Percentiles rank a stretch among this genome's conserved stretches.
phyloP scores from a whole-genome alignment of 202 grass and related monocot genomes.

The Tripidium arundinaceum region DNA sequence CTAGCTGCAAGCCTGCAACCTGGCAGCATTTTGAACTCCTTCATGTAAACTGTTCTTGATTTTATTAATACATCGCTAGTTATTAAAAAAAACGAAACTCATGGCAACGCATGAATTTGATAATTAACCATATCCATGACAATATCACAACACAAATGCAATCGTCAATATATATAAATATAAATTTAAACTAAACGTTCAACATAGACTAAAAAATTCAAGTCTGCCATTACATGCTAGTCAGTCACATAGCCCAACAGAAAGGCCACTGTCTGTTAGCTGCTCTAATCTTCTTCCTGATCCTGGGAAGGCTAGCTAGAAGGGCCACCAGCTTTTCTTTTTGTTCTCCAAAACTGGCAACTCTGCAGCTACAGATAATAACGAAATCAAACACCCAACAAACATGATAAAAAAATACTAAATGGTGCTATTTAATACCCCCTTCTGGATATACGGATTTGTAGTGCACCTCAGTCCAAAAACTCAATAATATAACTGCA shows the following conservation, averaged over 20 bases:
- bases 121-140: too few species aligned
- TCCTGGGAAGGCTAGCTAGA: constrained; percentile 13
- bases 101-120: background rate
- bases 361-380: constrained; percentile 41
- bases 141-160: background rate
- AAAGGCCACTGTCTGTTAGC: background rate
- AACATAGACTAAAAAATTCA: too few species aligned
- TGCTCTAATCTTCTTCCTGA: background rate
- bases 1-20: background rate
- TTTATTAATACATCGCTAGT: background rate
- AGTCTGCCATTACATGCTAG: too few species aligned
- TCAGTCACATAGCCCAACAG: background rate
- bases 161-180: too few species aligned
- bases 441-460: constrained; percentile 93
- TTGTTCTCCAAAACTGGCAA: constrained; percentile 44
- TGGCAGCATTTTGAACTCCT: too few species aligned
- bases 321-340: constrained; percentile 72
- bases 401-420: background rate
- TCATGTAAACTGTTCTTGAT: too few species aligned
- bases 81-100: background rate
- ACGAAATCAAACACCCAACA: background rate
- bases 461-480: constrained; percentile 98
- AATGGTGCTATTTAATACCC: constrained; percentile 40
- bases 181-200: too few species aligned
- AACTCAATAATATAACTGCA: constrained; percentile 85